phyloP scores from a whole-genome alignment of 106 monocot genomes.

The Allium cepa region DNA sequence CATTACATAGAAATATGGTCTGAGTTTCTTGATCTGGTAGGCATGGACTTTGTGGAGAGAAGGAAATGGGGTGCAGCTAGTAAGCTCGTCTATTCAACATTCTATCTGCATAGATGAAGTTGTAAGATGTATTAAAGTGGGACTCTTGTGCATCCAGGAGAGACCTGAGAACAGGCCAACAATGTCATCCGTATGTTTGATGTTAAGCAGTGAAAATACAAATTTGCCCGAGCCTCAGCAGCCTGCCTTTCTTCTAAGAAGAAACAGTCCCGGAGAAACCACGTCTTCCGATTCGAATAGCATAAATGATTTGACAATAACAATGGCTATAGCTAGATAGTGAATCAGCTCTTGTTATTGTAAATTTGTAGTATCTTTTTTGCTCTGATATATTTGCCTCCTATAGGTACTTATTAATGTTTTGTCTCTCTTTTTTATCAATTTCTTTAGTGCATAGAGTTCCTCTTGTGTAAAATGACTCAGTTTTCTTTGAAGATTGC shows the following conservation, averaged over 20 bases:
- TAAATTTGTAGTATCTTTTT: too few relatives aligned
- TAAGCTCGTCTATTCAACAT: constrained; percentile 4
- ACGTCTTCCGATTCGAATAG: constrained; percentile 5
- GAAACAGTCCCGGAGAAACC: neutral
- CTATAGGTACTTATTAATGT: too few relatives aligned
- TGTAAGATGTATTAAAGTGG: constrained; percentile 37
- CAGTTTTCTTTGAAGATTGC: too few relatives aligned
- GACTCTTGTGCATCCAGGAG: constrained; percentile 47
- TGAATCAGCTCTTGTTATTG: too few relatives aligned
- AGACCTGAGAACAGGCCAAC: constrained; percentile 20
- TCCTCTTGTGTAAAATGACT: too few relatives aligned
- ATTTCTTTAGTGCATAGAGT: too few relatives aligned
- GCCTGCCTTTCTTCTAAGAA: constrained; percentile 21
- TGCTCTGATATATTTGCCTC: too few relatives aligned
- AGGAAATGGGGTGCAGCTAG: constrained; percentile 20
- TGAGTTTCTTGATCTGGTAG: constrained; percentile 6
- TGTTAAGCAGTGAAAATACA: constrained; percentile 16
- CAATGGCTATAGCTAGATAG: constrained; percentile 20
- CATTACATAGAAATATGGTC: neutral
- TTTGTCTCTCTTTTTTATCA: too few relatives aligned
- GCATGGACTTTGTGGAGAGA: constrained; percentile 38
- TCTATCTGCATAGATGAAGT: constrained; percentile 12
- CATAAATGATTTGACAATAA: constrained; percentile 20
- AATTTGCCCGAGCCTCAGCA: constrained; percentile 20
- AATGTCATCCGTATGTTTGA: constrained; percentile 24